Evolutionary conservation across 805 yeast species (phyloP).

Genomic region (Candida dajiaensis): DNA sequence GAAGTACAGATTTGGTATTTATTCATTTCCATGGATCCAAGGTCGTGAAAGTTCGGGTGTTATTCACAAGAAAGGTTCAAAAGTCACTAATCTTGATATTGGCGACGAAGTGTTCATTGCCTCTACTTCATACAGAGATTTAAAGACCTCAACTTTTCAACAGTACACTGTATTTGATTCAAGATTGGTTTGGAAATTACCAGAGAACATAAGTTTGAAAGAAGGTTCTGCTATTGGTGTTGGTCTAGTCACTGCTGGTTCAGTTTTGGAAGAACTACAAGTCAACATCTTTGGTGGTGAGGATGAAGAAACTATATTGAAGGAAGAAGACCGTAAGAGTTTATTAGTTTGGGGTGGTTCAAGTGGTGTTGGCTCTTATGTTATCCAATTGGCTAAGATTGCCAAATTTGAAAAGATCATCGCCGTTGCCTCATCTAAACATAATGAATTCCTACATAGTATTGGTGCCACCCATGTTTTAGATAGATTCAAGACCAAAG

Average conservation of each 20-base stretch:
- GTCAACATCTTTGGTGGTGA: constrained; percentile 14
- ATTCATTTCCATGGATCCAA: constrained; percentile 45
- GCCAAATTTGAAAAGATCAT: constrained; percentile 33
- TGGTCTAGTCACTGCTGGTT: constrained; percentile 39
- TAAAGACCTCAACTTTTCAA: constrained; percentile 42
- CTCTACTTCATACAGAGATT: constrained; percentile 42
- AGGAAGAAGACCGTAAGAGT: constrained; percentile 12
- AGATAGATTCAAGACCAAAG: constrained; percentile 28
- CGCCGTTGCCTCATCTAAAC: constrained; percentile 38
- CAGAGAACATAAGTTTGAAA: constrained; percentile 28
- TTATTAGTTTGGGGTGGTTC: constrained; percentile 44
- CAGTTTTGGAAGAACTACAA: constrained; percentile 25
- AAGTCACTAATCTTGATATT: constrained; percentile 26
- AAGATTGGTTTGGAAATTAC: constrained; percentile 39
- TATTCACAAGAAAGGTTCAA: constrained; percentile 29
- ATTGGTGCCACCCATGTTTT: constrained; percentile 40
- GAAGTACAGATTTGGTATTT: constrained; percentile 39
- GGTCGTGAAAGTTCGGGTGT: constrained; percentile 42
- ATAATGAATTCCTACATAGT: constrained; percentile 28
- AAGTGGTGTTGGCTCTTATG: constrained; percentile 40
- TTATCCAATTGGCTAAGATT: constrained; percentile 36
- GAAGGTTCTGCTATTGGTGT: constrained; percentile 43
- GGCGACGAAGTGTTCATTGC: constrained; percentile 38
- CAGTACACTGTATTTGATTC: constrained; percentile 39
- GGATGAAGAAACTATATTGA: constrained; percentile 4